Conservation (phyloP, 345 rosid genomes). For the Bruguiera parviflora region DNA sequence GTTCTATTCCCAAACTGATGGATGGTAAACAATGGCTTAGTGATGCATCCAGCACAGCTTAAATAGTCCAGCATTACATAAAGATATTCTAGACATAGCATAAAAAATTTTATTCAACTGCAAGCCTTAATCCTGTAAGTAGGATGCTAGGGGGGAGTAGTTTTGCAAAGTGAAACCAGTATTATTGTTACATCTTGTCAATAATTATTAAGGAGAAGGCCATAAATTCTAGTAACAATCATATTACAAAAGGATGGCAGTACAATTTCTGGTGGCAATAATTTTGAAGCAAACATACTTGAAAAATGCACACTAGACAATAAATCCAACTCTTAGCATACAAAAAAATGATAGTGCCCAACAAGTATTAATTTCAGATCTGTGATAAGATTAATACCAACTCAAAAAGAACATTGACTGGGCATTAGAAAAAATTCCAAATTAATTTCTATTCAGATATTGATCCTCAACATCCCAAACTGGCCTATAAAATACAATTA, state of each 20-base stretch:
- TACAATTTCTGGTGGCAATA: not conserved
- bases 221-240: too few species aligned
- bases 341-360: too few species aligned
- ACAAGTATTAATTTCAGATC: not conserved
- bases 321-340: not conserved
- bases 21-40: not conserved
- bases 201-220: not conserved
- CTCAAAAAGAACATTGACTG: not conserved
- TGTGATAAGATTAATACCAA: not conserved
- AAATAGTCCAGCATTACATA: too few species aligned
- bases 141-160: not conserved
- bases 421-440: not conserved
- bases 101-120: too few species aligned
- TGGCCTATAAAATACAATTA: conserved; percentile 5
- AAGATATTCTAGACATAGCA: too few species aligned
- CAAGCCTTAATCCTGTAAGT: too few species aligned
- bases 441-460: not conserved
- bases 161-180: not conserved
- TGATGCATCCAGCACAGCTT: not conserved
- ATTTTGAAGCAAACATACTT: not conserved
- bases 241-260: too few species aligned
- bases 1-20: not conserved
- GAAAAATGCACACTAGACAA: not conserved
- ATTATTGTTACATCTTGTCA: not conserved
- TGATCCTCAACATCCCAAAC: conserved; percentile 1